phyloP scores from a whole-genome alignment of 306 rosid genomes.

The Prunus kanzakura region DNA sequence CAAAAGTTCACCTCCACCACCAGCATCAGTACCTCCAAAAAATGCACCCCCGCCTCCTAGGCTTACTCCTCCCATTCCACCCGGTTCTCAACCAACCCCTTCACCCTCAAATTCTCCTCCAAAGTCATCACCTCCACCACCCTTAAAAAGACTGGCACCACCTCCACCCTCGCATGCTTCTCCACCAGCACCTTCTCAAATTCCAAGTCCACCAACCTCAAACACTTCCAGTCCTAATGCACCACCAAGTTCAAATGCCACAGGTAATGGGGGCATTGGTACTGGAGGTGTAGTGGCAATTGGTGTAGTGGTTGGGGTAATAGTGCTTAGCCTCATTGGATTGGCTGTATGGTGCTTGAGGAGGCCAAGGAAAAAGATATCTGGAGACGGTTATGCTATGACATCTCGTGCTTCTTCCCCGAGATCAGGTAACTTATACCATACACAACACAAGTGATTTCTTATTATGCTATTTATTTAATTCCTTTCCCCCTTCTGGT shows the following conservation, averaged over 20 bases:
- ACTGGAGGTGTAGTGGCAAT: slow-evolving; percentile 54
- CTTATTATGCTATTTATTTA: slow-evolving; percentile 1
- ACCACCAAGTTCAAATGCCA: slow-evolving; percentile 33
- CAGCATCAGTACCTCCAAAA: slow-evolving; percentile 23
- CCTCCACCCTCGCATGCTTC: slow-evolving; percentile 36
- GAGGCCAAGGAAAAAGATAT: slow-evolving; percentile 45
- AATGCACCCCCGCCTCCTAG: slow-evolving; percentile 44
- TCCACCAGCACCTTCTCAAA: slow-evolving; percentile 22
- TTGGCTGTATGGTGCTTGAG: slow-evolving; percentile 59
- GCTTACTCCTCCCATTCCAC: slow-evolving; percentile 24
- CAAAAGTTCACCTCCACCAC: slow-evolving; percentile 33
- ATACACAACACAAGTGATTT: background rate
- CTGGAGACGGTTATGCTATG: slow-evolving; percentile 57
- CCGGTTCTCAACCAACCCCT: slow-evolving; percentile 39
- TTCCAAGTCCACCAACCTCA: slow-evolving; percentile 25
- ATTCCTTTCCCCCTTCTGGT: background rate
- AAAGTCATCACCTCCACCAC: slow-evolving; percentile 28
- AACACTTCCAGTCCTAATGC: slow-evolving; percentile 20
- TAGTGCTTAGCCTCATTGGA: slow-evolving; percentile 58
- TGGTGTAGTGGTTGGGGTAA: slow-evolving; percentile 39
- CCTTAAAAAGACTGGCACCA: slow-evolving; percentile 27
- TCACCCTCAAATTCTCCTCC: slow-evolving; percentile 32
- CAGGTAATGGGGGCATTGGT: slow-evolving; percentile 38
- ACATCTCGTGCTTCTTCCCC: slow-evolving; percentile 56
- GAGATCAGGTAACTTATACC: slow-evolving; percentile 52